Conservation (phyloP, 1,284 basidiomycete genomes). For the Marasmius fiardii region DNA sequence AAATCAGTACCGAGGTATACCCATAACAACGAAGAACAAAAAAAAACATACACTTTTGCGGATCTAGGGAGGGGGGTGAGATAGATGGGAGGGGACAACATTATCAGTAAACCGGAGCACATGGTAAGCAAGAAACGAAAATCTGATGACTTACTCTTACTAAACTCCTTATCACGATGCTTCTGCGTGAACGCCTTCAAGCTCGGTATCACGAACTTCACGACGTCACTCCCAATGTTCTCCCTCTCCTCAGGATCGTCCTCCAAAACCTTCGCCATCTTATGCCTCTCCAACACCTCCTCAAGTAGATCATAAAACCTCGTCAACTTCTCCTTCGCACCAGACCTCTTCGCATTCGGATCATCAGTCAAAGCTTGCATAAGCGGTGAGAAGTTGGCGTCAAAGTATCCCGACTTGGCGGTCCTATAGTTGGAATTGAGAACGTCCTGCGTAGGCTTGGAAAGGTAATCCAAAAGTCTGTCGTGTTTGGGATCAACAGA, state of each 20-base stretch:
- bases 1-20: constrained; percentile 2
- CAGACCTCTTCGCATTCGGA: constrained; percentile 58
- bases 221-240: constrained; percentile 64
- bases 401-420: constrained; percentile 78
- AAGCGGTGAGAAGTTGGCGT: constrained; percentile 73
- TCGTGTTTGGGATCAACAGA: constrained; percentile 47
- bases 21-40: not conserved
- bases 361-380: constrained; percentile 71
- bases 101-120: constrained; percentile 6
- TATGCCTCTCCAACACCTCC: constrained; percentile 72
- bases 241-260: constrained; percentile 60
- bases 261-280: constrained; percentile 62
- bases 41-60: constrained; percentile 66
- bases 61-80: constrained; percentile 45
- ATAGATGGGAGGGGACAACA: not conserved
- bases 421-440: constrained; percentile 69
- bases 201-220: constrained; percentile 70
- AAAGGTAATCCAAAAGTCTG: constrained; percentile 45
- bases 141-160: constrained; percentile 76
- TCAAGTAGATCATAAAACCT: constrained; percentile 76
- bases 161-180: constrained; percentile 75
- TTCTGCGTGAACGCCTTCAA: constrained; percentile 71
- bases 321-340: constrained; percentile 76
- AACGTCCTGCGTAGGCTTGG: constrained; percentile 55
- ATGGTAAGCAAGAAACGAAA: constrained; percentile 4